Conservation (phyloP, 2,329 filamentous ascomycete species). For the Truncatella angustata region DNA sequence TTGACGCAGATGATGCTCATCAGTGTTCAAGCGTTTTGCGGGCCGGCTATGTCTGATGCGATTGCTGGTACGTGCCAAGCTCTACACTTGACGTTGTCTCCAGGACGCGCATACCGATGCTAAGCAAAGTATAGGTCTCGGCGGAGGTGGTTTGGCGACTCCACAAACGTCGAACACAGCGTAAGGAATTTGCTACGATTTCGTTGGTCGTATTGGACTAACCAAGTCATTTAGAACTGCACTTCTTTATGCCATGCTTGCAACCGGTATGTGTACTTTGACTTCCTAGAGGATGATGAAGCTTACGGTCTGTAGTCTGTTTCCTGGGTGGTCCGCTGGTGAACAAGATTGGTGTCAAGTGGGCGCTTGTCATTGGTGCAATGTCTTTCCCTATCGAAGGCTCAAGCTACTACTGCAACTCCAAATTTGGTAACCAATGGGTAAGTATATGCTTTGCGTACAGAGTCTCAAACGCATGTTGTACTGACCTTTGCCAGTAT, state of each 20-base stretch:
- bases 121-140: slow-evolving; percentile 27
- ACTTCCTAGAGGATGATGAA: too few species aligned
- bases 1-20: slow-evolving; percentile 48
- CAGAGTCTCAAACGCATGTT: background rate
- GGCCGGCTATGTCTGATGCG: slow-evolving; percentile 38
- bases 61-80: slow-evolving; percentile 34
- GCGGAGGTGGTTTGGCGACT: slow-evolving; percentile 43
- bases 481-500: slow-evolving; percentile 5
- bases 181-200: too few species aligned
- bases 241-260: slow-evolving; percentile 27
- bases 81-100: too few species aligned
- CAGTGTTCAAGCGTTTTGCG: slow-evolving; percentile 43
- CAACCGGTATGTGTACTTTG: slow-evolving; percentile 20
- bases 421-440: slow-evolving; percentile 47
- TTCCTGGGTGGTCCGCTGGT: slow-evolving; percentile 42
- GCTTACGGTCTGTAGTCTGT: too few species aligned
- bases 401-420: slow-evolving; percentile 47
- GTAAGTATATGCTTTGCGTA: slow-evolving; percentile 23
- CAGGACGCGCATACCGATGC: background rate
- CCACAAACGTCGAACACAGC: slow-evolving; percentile 41
- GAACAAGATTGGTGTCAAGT: slow-evolving; percentile 45
- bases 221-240: slow-evolving; percentile 16
- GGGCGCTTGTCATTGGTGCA: slow-evolving; percentile 41
- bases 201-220: too few species aligned
- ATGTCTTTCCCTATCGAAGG: slow-evolving; percentile 42